These are phyloP conservation scores for Tranzscheliella williamsii DNA, from an alignment of 1,284 basidiomycete species.

Conservation along the genomic window DNA sequence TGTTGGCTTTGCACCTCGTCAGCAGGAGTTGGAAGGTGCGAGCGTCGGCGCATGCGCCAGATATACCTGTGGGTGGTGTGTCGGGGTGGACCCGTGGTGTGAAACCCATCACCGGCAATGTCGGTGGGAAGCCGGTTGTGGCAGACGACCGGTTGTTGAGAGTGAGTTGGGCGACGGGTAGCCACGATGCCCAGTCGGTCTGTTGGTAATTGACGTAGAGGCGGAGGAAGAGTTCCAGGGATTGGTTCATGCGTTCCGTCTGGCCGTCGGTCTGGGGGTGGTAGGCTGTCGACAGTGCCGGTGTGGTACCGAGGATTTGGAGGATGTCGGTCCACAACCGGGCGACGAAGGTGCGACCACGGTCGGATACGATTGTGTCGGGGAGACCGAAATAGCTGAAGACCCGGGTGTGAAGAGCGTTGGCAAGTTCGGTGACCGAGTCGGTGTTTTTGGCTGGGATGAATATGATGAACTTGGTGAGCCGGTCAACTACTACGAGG, in stretches of 20 bases:
- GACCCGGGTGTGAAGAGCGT: conserved; percentile 49
- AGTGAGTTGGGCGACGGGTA: background rate
- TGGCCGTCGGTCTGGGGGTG: conserved; percentile 64
- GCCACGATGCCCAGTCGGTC: background rate
- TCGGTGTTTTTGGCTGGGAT: conserved; percentile 67
- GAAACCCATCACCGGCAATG: background rate
- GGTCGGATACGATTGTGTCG: conserved; percentile 59
- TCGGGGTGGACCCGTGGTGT: background rate
- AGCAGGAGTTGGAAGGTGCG: too few relatives aligned
- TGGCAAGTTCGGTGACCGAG: conserved; percentile 50
- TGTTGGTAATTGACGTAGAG: conserved; percentile 32
- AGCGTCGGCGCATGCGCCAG: background rate
- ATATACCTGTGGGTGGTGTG: background rate
- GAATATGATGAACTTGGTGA: conserved; percentile 60
- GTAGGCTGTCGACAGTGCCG: conserved; percentile 51
- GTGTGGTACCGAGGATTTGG: conserved; percentile 34
- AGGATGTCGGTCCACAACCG: conserved; percentile 57
- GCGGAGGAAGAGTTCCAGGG: conserved; percentile 56
- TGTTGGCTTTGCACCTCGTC: background rate
- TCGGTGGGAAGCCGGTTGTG: background rate
- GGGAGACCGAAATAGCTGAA: conserved; percentile 62
- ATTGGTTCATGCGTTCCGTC: conserved; percentile 64
- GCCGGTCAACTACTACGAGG: conserved; percentile 60
- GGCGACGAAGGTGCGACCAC: conserved; percentile 60
- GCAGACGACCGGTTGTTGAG: conserved; percentile 5